These are phyloP conservation scores for Balakata baccata DNA, from an alignment of 345 rosid genomes.

Conservation along the genomic window DNA sequence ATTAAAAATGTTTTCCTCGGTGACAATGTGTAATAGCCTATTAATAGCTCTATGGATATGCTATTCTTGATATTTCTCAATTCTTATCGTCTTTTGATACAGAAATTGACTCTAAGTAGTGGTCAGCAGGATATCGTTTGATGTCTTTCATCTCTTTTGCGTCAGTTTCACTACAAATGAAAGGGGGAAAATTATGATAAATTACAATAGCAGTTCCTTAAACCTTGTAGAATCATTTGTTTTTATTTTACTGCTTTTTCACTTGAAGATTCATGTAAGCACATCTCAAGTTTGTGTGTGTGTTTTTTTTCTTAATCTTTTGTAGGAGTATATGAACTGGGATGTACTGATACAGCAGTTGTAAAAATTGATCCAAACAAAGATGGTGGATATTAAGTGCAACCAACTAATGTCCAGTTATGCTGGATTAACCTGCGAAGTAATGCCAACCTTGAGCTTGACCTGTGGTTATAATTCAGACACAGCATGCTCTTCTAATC, in stretches of 20 bases:
- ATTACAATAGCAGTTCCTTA: background rate
- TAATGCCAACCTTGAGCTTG: constrained; percentile 6
- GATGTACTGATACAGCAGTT: constrained; percentile 16
- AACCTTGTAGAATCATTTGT: background rate
- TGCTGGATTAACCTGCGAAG: background rate
- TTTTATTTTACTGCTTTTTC: constrained; percentile 8
- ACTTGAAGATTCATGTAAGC: constrained; percentile 4
- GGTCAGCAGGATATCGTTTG: background rate
- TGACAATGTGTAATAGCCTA: background rate
- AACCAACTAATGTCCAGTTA: constrained; percentile 3
- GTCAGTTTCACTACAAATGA: background rate
- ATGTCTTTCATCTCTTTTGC: background rate
- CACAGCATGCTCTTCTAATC: background rate
- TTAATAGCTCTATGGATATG: background rate
- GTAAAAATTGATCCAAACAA: constrained; percentile 15
- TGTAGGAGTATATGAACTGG: constrained; percentile 31
- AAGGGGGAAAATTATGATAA: background rate
- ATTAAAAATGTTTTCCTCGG: background rate
- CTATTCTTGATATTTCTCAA: background rate
- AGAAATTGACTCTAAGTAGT: background rate
- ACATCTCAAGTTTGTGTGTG: background rate
- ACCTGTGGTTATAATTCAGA: background rate
- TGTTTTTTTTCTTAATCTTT: constrained; percentile 1
- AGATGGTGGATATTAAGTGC: background rate
- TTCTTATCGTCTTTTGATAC: background rate